phyloP scores from a whole-genome alignment of 73 alveolate genomes.

The Paramecium primaurelia region DNA sequence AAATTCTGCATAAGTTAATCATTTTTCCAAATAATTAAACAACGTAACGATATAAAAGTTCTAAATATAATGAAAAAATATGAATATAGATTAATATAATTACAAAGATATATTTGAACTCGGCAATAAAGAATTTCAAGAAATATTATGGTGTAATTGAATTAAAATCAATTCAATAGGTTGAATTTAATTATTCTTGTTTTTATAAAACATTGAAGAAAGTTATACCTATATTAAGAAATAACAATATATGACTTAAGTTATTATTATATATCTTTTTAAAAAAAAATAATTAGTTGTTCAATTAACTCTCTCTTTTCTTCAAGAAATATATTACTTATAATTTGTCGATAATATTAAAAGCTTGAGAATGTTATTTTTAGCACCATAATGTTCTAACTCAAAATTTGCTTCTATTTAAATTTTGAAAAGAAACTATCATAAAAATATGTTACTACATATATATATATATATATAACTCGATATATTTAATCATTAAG shows the following conservation, averaged over 20 bases:
- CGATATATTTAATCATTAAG: background rate
- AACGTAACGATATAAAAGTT: background rate
- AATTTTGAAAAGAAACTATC: background rate
- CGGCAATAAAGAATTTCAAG: background rate
- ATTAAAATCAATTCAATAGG: background rate
- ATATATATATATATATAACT: slow-evolving; percentile 13
- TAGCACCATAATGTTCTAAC: background rate
- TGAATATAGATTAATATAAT: background rate
- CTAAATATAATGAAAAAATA: background rate
- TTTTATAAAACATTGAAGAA: no score
- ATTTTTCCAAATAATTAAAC: background rate
- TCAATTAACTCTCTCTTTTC: background rate
- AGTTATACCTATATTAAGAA: background rate
- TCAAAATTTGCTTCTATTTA: background rate
- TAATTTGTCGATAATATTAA: background rate
- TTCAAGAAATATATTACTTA: background rate
- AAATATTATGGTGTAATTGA: background rate
- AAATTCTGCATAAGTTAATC: background rate
- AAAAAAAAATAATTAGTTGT: background rate
- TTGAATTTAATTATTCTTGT: background rate
- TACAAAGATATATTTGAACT: background rate
- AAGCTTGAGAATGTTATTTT: background rate
- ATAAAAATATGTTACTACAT: background rate
- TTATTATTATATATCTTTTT: background rate
- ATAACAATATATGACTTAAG: background rate